Evolutionary conservation across 495 filamentous ascomycete species (phyloP).

Genomic region (Tetracladium setigerum): DNA sequence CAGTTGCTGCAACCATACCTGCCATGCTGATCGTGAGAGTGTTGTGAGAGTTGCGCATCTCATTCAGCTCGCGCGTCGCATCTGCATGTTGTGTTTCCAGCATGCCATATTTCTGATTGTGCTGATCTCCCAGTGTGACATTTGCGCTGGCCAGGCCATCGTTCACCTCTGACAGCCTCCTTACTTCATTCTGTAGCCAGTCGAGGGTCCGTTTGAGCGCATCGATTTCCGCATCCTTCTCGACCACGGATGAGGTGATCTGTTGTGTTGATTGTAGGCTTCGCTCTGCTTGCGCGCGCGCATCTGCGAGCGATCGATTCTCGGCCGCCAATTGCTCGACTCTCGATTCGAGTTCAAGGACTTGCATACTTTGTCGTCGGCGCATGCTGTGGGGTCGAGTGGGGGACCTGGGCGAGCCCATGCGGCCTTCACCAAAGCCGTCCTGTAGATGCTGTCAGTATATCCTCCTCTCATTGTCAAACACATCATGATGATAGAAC

Average conservation of each 20-base stretch:
- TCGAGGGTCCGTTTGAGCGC: conserved; percentile 68
- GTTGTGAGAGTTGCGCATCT: conserved; percentile 48
- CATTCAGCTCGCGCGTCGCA: conserved; percentile 54
- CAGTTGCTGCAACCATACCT: conserved; percentile 50
- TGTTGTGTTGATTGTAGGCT: conserved; percentile 27
- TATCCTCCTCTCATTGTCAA: conserved; percentile 1
- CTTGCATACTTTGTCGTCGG: conserved; percentile 92
- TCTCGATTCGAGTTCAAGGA: conserved; percentile 69
- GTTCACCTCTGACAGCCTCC: conserved; percentile 65
- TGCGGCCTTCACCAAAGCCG: conserved; percentile 88
- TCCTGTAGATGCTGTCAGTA: too few relatives aligned
- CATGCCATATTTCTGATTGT: conserved; percentile 53
- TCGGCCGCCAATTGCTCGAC: conserved; percentile 77
- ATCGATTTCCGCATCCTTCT: conserved; percentile 72
- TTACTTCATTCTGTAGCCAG: conserved; percentile 71
- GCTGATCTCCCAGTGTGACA: conserved; percentile 53
- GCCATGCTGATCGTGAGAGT: conserved; percentile 59
- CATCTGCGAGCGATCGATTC: conserved; percentile 68
- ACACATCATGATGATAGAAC: conserved; percentile 28
- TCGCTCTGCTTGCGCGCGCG: conserved; percentile 60
- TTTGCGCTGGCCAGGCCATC: conserved; percentile 65
- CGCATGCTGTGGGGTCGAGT: conserved; percentile 94
- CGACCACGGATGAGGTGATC: conserved; percentile 43
- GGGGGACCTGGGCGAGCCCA: conserved; percentile 80
- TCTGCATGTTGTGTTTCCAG: conserved; percentile 52